phyloP scores from a whole-genome alignment of 2,329 filamentous ascomycete genomes.

The Akanthomyces muscarius region DNA sequence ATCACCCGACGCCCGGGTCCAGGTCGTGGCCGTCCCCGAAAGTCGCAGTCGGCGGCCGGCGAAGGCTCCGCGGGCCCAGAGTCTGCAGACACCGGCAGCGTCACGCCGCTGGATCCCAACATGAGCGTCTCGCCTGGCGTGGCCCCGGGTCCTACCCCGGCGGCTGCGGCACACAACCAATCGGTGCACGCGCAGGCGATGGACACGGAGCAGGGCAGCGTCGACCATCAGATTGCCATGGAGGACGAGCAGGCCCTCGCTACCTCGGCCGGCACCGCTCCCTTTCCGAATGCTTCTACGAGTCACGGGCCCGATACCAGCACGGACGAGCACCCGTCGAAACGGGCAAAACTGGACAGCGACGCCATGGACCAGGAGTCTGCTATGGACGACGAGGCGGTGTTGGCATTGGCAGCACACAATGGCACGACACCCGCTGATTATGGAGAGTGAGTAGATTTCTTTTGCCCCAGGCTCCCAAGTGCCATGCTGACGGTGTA shows the following conservation, averaged over 20 bases:
- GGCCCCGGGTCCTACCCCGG: background rate
- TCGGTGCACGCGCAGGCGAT: background rate
- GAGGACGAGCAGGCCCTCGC: constrained; percentile 13
- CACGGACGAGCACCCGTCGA: constrained; percentile 34
- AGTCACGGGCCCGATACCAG: background rate
- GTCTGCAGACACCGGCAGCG: background rate
- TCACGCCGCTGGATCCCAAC: background rate
- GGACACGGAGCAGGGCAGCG: background rate
- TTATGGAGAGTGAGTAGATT: constrained; percentile 37
- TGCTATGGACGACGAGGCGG: constrained; percentile 44
- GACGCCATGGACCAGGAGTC: constrained; percentile 31
- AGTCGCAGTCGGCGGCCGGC: constrained; percentile 23
- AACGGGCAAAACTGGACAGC: constrained; percentile 38
- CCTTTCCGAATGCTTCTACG: background rate
- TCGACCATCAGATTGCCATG: constrained; percentile 5
- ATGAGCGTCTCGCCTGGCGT: background rate
- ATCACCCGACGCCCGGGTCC: constrained; percentile 59
- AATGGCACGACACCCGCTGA: constrained; percentile 39
- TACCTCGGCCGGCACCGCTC: background rate
- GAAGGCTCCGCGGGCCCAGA: background rate
- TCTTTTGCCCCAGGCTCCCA: background rate
- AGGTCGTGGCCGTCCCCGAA: constrained; percentile 51
- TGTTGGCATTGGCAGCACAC: constrained; percentile 45
- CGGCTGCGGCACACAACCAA: background rate
- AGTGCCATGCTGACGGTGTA: constrained; percentile 16